Base-by-base conservation (phyloP, 352 stramenopile species). In the Phytophthora sojae region DNA sequence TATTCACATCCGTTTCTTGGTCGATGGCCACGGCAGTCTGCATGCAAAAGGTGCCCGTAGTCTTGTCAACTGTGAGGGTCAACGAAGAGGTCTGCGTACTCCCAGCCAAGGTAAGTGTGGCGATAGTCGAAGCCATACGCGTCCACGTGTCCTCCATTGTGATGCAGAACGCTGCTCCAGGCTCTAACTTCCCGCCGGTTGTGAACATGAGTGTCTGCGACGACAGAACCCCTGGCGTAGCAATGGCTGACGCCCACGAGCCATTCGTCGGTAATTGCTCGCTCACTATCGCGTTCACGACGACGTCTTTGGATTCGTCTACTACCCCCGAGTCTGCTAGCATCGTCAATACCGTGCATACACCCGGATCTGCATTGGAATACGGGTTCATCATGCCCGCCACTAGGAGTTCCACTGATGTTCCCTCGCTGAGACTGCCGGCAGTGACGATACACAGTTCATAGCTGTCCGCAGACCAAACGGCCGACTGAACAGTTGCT, bases 321-420 rank as follows among this genome's bases (percentile, higher is more conserved):
- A 93, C 83, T 14, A 86, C 32, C 0, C 83, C 81, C 0, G 42
- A 58, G 53, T 89, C 83, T 19, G 79, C 42, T 1, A 93, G 68
- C 9, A 57, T 73, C 9, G 76, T 91, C 11, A 37, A 71, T 11
- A 93, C 57, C 14, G 23, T 64, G 19, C 86, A 71, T 1, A 25
- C 50, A 2, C 17, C n/a, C 7, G 62, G 53, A 2, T 26, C 1
- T 21, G 80, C 65, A 15, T 69, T 69, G 5, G 71, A 65, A 52
- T 79, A 93, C 12, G 83, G 85, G 60, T 87, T 93, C 15, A 86
- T 73, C 64, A 93, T 80, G 32, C 80, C 73, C 5, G 83, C 57
- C 3, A 91, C 57, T 2, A 86, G 23, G 1, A 93, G 21, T 26
- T 85, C 69, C 14, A 91, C 62, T 3, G 52, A 7, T 6, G 74